phyloP scores from a whole-genome alignment of 148 eudicot genomes.

The Fagopyrum tataricum region DNA sequence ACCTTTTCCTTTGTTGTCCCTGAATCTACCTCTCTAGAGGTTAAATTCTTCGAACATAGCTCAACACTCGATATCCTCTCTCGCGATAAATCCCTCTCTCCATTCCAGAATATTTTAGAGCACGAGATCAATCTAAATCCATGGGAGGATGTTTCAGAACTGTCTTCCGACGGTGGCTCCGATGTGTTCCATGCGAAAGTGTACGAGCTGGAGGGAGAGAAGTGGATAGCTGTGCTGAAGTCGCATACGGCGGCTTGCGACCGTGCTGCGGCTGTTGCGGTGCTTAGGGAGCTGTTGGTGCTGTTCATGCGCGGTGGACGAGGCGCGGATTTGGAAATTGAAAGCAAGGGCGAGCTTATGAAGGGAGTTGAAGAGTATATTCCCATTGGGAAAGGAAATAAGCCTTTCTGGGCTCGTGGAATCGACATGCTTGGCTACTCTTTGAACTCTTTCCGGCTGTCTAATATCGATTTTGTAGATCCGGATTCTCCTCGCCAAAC shows the following conservation, averaged over 20 bases:
- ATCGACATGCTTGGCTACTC: constrained; percentile 78
- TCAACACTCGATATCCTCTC: constrained; percentile 35
- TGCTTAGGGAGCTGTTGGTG: constrained; percentile 44
- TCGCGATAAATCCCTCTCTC: constrained; percentile 1
- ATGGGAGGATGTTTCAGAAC: constrained; percentile 28
- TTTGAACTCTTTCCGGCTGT: constrained; percentile 54
- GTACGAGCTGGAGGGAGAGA: constrained; percentile 25
- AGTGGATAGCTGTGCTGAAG: constrained; percentile 47
- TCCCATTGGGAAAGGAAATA: constrained; percentile 44
- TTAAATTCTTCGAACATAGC: constrained; percentile 27
- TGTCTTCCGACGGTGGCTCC: not conserved
- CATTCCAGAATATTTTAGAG: constrained; percentile 50
- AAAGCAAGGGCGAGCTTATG: constrained; percentile 21
- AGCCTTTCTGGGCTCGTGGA: constrained; percentile 90
- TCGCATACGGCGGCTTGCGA: constrained; percentile 76
- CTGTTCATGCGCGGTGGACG: constrained; percentile 18
- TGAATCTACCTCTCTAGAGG: constrained; percentile 24
- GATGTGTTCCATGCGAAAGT: constrained; percentile 48
- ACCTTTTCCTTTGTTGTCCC: constrained; percentile 39
- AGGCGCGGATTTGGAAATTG: constrained; percentile 8
- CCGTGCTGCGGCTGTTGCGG: constrained; percentile 44
- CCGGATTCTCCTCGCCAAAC: constrained; percentile 31
- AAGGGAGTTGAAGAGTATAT: constrained; percentile 64
- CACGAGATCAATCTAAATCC: constrained; percentile 54
- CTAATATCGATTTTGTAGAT: constrained; percentile 44